Evolutionary conservation across 352 stramenopile genomes (phyloP), one percentile per base, ranked within the genome.

Genomic region (Pythium volutum): DNA sequence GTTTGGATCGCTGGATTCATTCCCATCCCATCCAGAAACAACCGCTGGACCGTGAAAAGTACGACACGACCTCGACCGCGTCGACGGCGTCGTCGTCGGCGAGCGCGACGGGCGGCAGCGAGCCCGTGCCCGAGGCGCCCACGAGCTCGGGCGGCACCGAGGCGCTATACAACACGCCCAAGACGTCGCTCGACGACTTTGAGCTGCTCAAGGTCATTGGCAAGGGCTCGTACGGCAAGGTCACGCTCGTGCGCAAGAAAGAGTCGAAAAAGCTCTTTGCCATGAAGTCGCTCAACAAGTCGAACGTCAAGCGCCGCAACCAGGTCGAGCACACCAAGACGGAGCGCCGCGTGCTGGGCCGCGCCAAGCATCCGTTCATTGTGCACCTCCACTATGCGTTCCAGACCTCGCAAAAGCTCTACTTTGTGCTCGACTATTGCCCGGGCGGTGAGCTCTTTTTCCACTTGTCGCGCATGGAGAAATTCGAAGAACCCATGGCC

Each of bases 261-360:
- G 84, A 95, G 55, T 98, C 94, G 18, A 73, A 87, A 41, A 76
- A 93, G 23, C 85, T 99, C 23, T 97, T 95, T 61, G 97, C 97
- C 7, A 99, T 99, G 96, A 99, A 99, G 73, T 90, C 99, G 36
- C 97, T 99, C 36, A 98, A 98, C 68, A 98, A 98, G 62, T 77
- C 76, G 33, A 88, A 95, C 43, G 79, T 99, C 31, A 71, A 99
- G 56, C 83, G 88, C 20, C 84, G 97, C 16, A 96, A 97, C 11
- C 84, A 95, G 26, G 82, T 98, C 43, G 88, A 97, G 65, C 95
- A 99, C 54, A 97, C 98, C 56, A 94, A 98, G 64, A 97, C 95
- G 0, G 98, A 99, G 74, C 86, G 97, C 0, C 82, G 98, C 52
- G 99, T 99, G 77, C 82, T 99, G 25, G 97, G 97, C 64, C 88